Evolutionary conservation across 306 rosid species (phyloP).

Genomic region (Oemleria cerasiformis): DNA sequence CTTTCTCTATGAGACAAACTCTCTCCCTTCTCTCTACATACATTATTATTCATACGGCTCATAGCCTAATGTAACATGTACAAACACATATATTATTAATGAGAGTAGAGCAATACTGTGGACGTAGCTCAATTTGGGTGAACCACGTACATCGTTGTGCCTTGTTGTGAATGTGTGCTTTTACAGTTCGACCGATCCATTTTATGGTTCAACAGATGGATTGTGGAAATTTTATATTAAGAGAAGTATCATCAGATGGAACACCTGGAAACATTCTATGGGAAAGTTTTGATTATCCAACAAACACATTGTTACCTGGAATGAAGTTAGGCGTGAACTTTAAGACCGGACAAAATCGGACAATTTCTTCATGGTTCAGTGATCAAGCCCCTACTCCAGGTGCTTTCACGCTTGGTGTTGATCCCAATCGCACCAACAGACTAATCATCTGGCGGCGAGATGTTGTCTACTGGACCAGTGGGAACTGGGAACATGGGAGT

Average conservation of each 20-base stretch:
- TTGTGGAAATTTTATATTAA: slow-evolving; percentile 21
- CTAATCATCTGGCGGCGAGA: slow-evolving; percentile 22
- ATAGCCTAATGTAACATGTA: too few relatives aligned
- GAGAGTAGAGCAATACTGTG: too few relatives aligned
- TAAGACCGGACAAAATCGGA: slow-evolving; percentile 3
- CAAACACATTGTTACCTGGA: slow-evolving; percentile 27
- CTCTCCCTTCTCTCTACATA: too few relatives aligned
- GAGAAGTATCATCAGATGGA: slow-evolving; percentile 6
- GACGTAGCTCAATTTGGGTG: too few relatives aligned
- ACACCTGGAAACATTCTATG: slow-evolving; percentile 2
- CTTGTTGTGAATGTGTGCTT: too few relatives aligned
- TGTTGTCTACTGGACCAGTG: slow-evolving; percentile 9
- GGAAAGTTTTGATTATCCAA: slow-evolving; percentile 28
- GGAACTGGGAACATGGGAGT: slow-evolving; percentile 23
- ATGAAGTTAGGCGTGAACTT: slow-evolving; percentile 27
- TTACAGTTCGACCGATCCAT: too few relatives aligned
- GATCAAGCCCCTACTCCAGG: slow-evolving; percentile 10
- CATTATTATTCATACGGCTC: too few relatives aligned
- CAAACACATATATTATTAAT: too few relatives aligned
- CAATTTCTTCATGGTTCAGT: slow-evolving; percentile 25
- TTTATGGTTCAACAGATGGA: too few relatives aligned
- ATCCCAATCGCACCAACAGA: slow-evolving; percentile 8
- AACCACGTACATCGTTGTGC: too few relatives aligned
- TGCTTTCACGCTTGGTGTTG: slow-evolving; percentile 14
- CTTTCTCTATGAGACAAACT: too few relatives aligned